Evolutionary conservation across 768 basidiomycete species (phyloP).

Genomic region (Kwoniella sp.): DNA sequence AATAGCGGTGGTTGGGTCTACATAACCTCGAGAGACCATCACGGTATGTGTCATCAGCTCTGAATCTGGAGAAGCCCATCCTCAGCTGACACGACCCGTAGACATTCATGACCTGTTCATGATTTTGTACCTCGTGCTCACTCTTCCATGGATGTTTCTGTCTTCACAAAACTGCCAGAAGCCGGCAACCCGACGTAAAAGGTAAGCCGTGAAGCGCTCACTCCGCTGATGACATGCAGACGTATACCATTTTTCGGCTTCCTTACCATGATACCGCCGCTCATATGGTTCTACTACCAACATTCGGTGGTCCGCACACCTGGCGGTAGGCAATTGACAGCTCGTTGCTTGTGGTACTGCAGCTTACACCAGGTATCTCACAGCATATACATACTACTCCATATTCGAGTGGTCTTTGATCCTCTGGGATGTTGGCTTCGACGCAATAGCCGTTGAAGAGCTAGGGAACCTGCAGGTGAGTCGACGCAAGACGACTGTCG

Average conservation of each 20-base stretch:
- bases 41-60: constrained; percentile 47
- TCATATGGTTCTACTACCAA: constrained; percentile 78
- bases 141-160: constrained; percentile 84
- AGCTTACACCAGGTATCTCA: background rate
- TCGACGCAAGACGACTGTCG: no score
- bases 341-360: background rate
- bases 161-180: constrained; percentile 59
- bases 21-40: constrained; percentile 74
- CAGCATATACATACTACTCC: constrained; percentile 79
- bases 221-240: background rate
- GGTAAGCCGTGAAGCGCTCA: constrained; percentile 7
- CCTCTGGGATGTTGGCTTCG: constrained; percentile 45
- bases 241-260: constrained; percentile 60
- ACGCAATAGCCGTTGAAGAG: constrained; percentile 34
- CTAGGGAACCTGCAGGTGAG: constrained; percentile 29
- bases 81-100: constrained; percentile 3
- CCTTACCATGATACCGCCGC: constrained; percentile 64
- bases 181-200: background rate
- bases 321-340: constrained; percentile 58
- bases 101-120: constrained; percentile 81
- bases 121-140: constrained; percentile 78
- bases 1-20: constrained; percentile 78
- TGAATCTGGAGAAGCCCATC: background rate
- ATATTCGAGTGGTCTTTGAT: constrained; percentile 74
- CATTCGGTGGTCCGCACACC: constrained; percentile 76